phyloP scores from a whole-genome alignment of 2,329 filamentous ascomycete genomes.

The Penicillium hordei region DNA sequence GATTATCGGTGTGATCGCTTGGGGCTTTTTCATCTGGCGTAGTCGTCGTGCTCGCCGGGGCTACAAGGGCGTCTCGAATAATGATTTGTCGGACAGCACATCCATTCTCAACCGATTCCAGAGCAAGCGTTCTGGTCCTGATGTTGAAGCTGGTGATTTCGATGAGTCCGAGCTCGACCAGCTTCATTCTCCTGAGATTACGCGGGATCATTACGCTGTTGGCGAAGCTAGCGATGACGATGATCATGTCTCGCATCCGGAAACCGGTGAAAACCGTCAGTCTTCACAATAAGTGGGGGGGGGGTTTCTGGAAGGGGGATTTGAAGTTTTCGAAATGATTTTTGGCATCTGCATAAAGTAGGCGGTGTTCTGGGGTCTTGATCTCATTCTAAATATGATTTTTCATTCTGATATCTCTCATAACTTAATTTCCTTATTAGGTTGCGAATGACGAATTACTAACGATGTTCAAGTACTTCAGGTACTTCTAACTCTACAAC shows the following conservation, averaged over 20 bases:
- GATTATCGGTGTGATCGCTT: constrained; percentile 67
- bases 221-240: constrained; percentile 49
- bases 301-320: neutral
- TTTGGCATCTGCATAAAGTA: constrained; percentile 8
- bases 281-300: constrained; percentile 12
- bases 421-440: neutral
- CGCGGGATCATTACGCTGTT: constrained; percentile 48
- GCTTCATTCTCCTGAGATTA: constrained; percentile 41
- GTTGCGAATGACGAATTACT: neutral
- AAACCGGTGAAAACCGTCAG: neutral
- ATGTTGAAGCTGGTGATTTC: constrained; percentile 63
- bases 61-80: constrained; percentile 45
- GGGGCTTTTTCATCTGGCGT: constrained; percentile 70
- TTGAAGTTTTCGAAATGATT: neutral
- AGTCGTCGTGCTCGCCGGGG: constrained; percentile 51
- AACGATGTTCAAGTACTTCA: no score
- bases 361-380: neutral
- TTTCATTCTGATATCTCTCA: neutral
- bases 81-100: constrained; percentile 35
- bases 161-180: constrained; percentile 62
- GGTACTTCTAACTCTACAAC: no score
- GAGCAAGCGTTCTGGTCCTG: constrained; percentile 43
- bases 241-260: constrained; percentile 1
- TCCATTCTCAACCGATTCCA: constrained; percentile 52
- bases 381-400: neutral